Percentiles rank a stretch among this genome's conserved stretches.
phyloP scores from a whole-genome alignment of 2,329 filamentous ascomycete genomes.

The Venturia asperata region DNA sequence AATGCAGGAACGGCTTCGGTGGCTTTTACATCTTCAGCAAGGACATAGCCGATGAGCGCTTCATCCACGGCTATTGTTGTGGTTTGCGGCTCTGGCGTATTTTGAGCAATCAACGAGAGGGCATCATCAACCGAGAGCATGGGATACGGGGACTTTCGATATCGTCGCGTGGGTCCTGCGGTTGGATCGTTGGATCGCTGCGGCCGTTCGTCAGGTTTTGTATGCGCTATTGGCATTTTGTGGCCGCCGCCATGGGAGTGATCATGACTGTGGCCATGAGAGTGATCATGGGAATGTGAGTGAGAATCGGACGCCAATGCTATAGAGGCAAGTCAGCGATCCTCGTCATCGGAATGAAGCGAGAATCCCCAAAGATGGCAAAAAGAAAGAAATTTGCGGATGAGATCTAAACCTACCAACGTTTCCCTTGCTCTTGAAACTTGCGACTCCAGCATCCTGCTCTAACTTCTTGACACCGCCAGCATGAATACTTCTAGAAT shows the following conservation, averaged over 20 bases:
- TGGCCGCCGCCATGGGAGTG: conserved; percentile 54
- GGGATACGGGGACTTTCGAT: conserved; percentile 82
- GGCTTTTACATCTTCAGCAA: conserved; percentile 77
- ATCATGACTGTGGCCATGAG: conserved; percentile 47
- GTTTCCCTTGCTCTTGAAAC: conserved; percentile 23
- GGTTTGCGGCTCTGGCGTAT: conserved; percentile 60
- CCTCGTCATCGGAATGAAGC: neutral
- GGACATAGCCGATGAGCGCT: conserved; percentile 63
- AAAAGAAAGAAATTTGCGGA: neutral
- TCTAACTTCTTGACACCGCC: conserved; percentile 82
- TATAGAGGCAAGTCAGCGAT: neutral
- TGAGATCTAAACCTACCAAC: conserved; percentile 23
- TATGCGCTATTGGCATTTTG: conserved; percentile 58
- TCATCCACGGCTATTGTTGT: conserved; percentile 55
- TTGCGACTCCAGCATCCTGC: conserved; percentile 62
- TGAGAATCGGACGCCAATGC: neutral
- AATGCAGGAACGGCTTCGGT: conserved; percentile 84
- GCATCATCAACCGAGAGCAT: conserved; percentile 86
- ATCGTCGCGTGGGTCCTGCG: conserved; percentile 57
- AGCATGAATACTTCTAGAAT: conserved; percentile 71
- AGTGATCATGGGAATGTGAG: conserved; percentile 29
- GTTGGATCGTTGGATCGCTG: conserved; percentile 52
- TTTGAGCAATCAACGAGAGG: conserved; percentile 60
- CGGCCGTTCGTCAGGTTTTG: conserved; percentile 51
- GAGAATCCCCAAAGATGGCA: neutral